Evolutionary conservation across 148 eudicot species (phyloP), one percentile per base, ranked within the genome.

Genomic region (Oxyria digyna): DNA sequence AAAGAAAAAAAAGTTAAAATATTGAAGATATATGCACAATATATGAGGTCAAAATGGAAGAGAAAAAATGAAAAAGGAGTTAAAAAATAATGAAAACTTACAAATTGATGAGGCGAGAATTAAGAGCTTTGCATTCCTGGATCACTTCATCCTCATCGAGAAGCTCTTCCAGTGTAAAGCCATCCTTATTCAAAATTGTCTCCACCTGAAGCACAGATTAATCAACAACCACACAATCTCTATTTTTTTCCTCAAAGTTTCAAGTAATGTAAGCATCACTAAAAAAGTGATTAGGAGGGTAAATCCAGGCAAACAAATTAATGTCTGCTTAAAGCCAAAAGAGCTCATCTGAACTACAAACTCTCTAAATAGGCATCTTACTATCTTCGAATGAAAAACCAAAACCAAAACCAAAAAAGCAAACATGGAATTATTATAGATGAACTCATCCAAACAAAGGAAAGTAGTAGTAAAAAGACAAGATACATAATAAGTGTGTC

Each of bases 61-160:
- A 59, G 27, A 27, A 15, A 14, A 59, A 59, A 59, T 31, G 62
- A 26, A 59, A 59, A 27, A 15, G 37, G 65, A 59, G 18, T 31
- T 23, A 24, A 49, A 4, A 55, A 27, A 52, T 3, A 50, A 31
- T 21, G 65, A 59, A 57, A 37, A 38, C 45, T 67, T 86, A 92
- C 98, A 85, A 92, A 79, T 84, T 87, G 42, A 92, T 92, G 77
- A 92, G 96, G 49, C 98, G 96, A 57, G 88, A 74, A 84, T 92
- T 92, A 41, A 92, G 85, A 71, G 94, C 91, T 80, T 89, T 92
- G 90, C 98, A 92, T 83, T 92, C 98, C 73, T 92, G 98, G 54
- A 92, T 92, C 54, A 92, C 81, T 73, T 92, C 98, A 82, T 92
- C 98, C 76, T 92, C 98, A 21, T 92, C 98, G 73, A 92, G 85